phyloP scores from a whole-genome alignment of 306 rosid species.

The Delonix regia region DNA sequence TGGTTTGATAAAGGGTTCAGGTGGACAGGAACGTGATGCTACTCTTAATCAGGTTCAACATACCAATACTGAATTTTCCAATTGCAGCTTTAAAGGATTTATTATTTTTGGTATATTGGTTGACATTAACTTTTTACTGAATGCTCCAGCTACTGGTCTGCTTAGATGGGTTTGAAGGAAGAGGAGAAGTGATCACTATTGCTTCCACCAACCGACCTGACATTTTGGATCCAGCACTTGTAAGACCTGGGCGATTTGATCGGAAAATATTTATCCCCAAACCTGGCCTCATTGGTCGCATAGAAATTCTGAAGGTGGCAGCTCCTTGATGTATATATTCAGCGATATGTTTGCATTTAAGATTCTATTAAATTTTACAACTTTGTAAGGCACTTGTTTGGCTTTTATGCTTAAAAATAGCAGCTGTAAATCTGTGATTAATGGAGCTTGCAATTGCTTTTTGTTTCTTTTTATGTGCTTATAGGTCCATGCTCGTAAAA shows the following conservation, averaged over 20 bases:
- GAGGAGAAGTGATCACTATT: conserved; percentile 96
- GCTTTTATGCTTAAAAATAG: conserved; percentile 7
- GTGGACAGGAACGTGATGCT: conserved; percentile 99
- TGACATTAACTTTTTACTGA: conserved; percentile 44
- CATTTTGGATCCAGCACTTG: conserved; percentile 95
- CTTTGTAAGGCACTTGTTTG: conserved; percentile 7
- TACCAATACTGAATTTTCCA: conserved; percentile 11
- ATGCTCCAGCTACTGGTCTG: conserved; percentile 85
- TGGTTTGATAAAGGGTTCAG: conserved; percentile 98
- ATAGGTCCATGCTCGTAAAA: conserved; percentile 97
- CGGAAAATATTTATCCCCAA: conserved; percentile 89
- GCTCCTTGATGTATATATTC: conserved; percentile 5
- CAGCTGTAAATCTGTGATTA: conserved; percentile 26
- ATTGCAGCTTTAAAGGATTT: conserved; percentile 2
- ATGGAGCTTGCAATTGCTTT: conserved; percentile 1
- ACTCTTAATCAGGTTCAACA: conserved; percentile 93
- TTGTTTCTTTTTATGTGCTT: conserved; percentile 13
- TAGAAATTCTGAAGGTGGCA: conserved; percentile 83
- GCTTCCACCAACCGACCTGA: conserved; percentile 98
- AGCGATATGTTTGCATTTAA: conserved; percentile 6
- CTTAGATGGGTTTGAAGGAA: conserved; percentile 99
- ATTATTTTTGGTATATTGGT: conserved; percentile 23
- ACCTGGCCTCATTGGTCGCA: conserved; percentile 94
- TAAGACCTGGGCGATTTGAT: conserved; percentile 97
- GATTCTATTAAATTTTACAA: conserved; percentile 14